Evolutionary conservation across 768 basidiomycete genomes (phyloP).

Genomic region (Boletus subparvulus): DNA sequence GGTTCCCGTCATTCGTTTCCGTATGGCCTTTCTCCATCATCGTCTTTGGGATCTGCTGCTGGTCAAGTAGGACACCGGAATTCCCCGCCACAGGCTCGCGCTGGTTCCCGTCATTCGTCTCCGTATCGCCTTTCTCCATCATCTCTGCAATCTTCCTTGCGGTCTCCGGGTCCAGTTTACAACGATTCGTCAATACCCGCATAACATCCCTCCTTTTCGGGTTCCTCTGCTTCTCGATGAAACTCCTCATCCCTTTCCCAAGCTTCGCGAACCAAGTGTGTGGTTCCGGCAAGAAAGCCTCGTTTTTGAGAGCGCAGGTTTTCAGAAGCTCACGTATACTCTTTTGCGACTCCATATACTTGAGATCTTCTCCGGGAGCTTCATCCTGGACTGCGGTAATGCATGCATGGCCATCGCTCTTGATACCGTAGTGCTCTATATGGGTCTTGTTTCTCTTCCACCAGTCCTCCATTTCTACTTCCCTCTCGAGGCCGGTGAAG

Average conservation of each 20-base stretch:
- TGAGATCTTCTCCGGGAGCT: constrained; percentile 16
- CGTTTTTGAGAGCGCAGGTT: constrained; percentile 11
- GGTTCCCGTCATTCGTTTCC: not conserved
- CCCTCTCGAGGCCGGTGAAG: constrained; percentile 43
- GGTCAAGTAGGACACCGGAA: too few species aligned
- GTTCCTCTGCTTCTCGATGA: constrained; percentile 15
- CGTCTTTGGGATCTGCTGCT: too few species aligned
- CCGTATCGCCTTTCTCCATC: constrained; percentile 17
- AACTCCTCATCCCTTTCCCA: constrained; percentile 6
- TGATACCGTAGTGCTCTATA: constrained; percentile 26
- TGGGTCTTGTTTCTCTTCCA: constrained; percentile 29
- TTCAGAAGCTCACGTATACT: constrained; percentile 21
- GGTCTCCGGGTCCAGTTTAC: constrained; percentile 26
- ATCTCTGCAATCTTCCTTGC: constrained; percentile 23
- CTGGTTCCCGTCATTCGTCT: not conserved
- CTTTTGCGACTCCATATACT: constrained; percentile 23
- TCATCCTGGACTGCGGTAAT: constrained; percentile 29
- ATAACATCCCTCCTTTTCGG: constrained; percentile 20
- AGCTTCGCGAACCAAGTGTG: constrained; percentile 20
- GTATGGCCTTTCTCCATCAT: constrained; percentile 20
- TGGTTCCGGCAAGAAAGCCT: constrained; percentile 14
- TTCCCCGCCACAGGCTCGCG: too few species aligned
- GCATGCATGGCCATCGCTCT: constrained; percentile 33
- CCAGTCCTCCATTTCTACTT: constrained; percentile 34
- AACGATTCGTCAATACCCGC: constrained; percentile 23